These are phyloP conservation scores for Xerocomus amazonicus DNA, from an alignment of 1,284 basidiomycete genomes.

Conservation along the genomic window DNA sequence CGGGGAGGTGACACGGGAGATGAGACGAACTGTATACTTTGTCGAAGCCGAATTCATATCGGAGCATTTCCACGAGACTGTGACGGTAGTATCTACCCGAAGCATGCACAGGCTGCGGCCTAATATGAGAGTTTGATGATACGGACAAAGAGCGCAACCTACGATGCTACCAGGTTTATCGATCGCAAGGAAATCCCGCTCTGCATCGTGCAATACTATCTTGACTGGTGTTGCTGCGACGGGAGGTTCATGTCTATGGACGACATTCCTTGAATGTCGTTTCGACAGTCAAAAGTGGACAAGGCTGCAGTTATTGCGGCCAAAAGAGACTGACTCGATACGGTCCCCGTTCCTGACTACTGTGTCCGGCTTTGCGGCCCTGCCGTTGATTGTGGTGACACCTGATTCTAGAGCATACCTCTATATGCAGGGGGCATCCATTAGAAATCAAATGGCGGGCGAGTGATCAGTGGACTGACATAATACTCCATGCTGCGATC, in stretches of 20 bases:
- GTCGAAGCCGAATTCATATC: constrained; percentile 78
- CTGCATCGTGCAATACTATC: constrained; percentile 74
- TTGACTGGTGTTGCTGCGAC: constrained; percentile 85
- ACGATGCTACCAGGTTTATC: constrained; percentile 94
- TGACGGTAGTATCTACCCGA: constrained; percentile 87
- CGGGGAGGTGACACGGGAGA: background rate
- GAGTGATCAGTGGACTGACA: constrained; percentile 47
- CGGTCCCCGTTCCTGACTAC: constrained; percentile 86
- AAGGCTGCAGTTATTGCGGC: background rate
- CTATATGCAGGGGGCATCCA: constrained; percentile 37
- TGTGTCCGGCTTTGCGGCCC: constrained; percentile 74
- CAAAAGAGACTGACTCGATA: constrained; percentile 70
- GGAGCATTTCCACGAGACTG: constrained; percentile 84
- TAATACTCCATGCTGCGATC: constrained; percentile 92
- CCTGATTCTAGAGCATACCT: constrained; percentile 91
- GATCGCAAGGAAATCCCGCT: constrained; percentile 85
- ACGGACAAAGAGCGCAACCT: constrained; percentile 17
- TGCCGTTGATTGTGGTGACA: constrained; percentile 91
- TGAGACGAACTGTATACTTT: constrained; percentile 76
- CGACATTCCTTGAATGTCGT: constrained; percentile 66
- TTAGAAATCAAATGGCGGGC: background rate
- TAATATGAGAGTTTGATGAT: background rate
- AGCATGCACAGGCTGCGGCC: constrained; percentile 76
- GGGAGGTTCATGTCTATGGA: constrained; percentile 95
- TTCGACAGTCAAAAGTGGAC: background rate